A percentile compares a stretch with the other conserved stretches of the same genome.
Conservation (phyloP, 2,329 filamentous ascomycete species). For the Colletotrichum acutatum region DNA sequence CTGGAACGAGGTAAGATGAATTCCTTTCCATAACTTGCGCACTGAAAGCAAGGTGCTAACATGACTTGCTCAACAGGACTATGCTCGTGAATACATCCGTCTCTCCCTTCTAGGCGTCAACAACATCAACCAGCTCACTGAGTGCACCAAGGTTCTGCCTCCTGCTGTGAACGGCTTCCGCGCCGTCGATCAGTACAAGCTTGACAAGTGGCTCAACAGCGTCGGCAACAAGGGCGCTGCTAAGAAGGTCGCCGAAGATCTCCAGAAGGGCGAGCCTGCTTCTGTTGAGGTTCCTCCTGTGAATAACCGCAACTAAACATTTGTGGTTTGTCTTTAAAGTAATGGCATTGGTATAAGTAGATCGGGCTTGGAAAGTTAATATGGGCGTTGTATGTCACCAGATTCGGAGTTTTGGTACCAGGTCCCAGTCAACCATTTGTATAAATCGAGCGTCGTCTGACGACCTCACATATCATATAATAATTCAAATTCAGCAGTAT, state of each 20-base stretch:
- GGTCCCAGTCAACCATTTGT: too few species aligned
- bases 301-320: constrained; percentile 17
- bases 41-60: neutral
- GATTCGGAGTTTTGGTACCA: neutral
- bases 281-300: constrained; percentile 25
- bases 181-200: constrained; percentile 29
- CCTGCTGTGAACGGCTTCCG: constrained; percentile 36
- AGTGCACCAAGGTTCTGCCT: constrained; percentile 65
- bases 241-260: constrained; percentile 26
- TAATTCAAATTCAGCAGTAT: neutral
- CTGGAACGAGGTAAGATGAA: constrained; percentile 53
- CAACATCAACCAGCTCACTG: constrained; percentile 65
- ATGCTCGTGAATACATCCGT: constrained; percentile 63
- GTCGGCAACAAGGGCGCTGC: constrained; percentile 34
- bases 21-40: too few species aligned
- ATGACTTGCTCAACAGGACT: constrained; percentile 49
- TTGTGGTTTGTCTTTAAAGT: neutral
- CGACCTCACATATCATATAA: neutral
- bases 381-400: neutral
- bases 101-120: constrained; percentile 68
- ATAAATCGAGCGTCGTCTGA: neutral
- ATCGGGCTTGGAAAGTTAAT: neutral
- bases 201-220: constrained; percentile 38
- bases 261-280: constrained; percentile 28
- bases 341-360: neutral